Conservation (phyloP, 768 basidiomycete genomes). For the Boletellus ananas region DNA sequence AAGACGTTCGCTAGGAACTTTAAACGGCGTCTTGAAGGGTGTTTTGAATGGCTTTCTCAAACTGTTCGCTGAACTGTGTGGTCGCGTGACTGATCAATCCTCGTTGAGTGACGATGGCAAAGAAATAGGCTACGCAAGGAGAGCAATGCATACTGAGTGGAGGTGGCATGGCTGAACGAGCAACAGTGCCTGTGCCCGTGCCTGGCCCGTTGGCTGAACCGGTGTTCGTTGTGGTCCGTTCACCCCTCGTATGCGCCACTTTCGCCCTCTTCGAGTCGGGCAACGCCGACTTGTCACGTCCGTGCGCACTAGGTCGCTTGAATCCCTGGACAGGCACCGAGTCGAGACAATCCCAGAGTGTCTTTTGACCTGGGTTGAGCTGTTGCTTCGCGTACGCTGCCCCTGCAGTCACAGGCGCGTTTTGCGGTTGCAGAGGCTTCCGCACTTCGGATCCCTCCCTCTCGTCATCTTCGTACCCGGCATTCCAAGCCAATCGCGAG, state of each 20-base stretch:
- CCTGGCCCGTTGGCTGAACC: background rate
- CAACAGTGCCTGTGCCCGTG: background rate
- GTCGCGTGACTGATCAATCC: conserved; percentile 41
- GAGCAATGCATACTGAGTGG: conserved; percentile 18
- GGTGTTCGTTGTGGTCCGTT: background rate
- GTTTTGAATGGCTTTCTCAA: conserved; percentile 45
- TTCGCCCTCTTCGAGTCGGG: conserved; percentile 23
- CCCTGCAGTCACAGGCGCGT: background rate
- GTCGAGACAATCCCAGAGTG: conserved; percentile 21
- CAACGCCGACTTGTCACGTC: conserved; percentile 5
- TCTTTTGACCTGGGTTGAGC: conserved; percentile 14
- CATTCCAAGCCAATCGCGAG: conserved; percentile 17
- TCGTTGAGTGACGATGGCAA: background rate
- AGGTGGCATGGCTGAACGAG: conserved; percentile 14
- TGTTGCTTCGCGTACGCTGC: background rate
- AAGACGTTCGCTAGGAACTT: conserved; percentile 45
- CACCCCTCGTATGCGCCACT: conserved; percentile 3
- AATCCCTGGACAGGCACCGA: conserved; percentile 15
- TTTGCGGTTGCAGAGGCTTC: conserved; percentile 2
- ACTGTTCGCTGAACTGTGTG: conserved; percentile 37
- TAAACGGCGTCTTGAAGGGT: conserved; percentile 36
- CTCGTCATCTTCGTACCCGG: conserved; percentile 30
- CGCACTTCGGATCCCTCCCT: conserved; percentile 11
- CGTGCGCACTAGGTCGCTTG: conserved; percentile 22
- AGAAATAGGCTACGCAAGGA: background rate